These are phyloP conservation scores for Penicillium sclerotigenum DNA, from an alignment of 2,329 filamentous ascomycete species.

Conservation along the genomic window DNA sequence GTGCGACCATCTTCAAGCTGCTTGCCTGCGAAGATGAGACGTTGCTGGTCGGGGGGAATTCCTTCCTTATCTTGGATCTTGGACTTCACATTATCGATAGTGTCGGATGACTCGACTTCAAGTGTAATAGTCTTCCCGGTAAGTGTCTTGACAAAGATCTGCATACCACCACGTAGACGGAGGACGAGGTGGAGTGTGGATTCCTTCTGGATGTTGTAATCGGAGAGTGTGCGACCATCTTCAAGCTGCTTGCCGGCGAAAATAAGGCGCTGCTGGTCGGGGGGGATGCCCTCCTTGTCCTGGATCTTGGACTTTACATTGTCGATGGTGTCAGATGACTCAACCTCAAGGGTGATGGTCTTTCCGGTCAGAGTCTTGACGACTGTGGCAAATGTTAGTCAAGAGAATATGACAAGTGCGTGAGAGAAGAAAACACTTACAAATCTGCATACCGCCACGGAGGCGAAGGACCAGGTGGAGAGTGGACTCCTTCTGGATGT, in stretches of 20 bases:
- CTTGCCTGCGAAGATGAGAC: conserved; percentile 90
- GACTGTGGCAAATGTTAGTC: conserved; percentile 36
- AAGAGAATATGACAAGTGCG: neutral
- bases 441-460: conserved; percentile 63
- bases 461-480: conserved; percentile 74
- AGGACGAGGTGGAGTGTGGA: conserved; percentile 81
- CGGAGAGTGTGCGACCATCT: conserved; percentile 82
- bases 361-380: conserved; percentile 61
- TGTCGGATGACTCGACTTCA: conserved; percentile 84
- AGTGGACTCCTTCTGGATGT: conserved; percentile 62
- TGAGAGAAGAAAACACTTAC: conserved; percentile 39
- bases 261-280: conserved; percentile 92
- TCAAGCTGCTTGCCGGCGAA: conserved; percentile 96
- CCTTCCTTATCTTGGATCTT: conserved; percentile 83
- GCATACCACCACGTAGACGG: conserved; percentile 77
- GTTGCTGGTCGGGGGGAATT: conserved; percentile 91
- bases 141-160: conserved; percentile 57
- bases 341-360: conserved; percentile 65
- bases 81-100: conserved; percentile 89
- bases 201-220: conserved; percentile 97
- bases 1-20: conserved; percentile 91
- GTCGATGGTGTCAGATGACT: conserved; percentile 82
- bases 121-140: conserved; percentile 90
- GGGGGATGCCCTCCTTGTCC: conserved; percentile 95
- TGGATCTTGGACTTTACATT: conserved; percentile 97